Conservation (phyloP, 805 yeast genomes). For the Starmerella bacillaris region DNA sequence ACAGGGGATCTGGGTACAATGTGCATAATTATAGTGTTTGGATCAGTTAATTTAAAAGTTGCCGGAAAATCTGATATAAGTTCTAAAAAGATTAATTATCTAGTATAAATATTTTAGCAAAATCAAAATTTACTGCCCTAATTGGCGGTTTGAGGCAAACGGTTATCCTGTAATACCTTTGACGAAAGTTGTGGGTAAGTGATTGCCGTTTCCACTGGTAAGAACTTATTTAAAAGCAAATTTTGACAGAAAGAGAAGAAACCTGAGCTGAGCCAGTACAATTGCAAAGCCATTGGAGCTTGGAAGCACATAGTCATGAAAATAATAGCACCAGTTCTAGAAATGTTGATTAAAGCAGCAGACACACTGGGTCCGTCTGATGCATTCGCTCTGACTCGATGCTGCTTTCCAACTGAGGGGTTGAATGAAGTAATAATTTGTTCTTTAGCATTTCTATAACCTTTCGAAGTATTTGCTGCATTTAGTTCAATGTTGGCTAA, state of each 20-base stretch:
- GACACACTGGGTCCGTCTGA: conserved; percentile 16
- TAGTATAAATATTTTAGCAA: too few species aligned
- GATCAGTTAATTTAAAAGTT: too few species aligned
- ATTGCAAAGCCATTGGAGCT: conserved; percentile 62
- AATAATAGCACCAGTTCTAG: conserved; percentile 59
- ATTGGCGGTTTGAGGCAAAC: too few species aligned
- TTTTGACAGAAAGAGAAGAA: conserved; percentile 61
- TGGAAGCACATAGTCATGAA: conserved; percentile 72
- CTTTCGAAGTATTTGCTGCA: conserved; percentile 31
- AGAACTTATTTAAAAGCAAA: conserved; percentile 40
- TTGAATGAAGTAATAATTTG: conserved; percentile 10
- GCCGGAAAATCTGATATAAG: too few species aligned
- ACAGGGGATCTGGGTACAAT: too few species aligned
- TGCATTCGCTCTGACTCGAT: background rate
- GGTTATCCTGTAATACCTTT: conserved; percentile 1
- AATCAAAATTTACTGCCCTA: too few species aligned
- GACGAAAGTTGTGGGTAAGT: conserved; percentile 9
- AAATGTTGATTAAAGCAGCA: conserved; percentile 37
- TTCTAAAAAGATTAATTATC: too few species aligned
- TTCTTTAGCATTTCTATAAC: conserved; percentile 7
- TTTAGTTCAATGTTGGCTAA: conserved; percentile 73
- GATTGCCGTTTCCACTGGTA: conserved; percentile 43
- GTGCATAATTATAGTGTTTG: too few species aligned
- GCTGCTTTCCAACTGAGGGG: too few species aligned
- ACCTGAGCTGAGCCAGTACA: conserved; percentile 88